Evolutionary conservation across 805 yeast genomes (phyloP).

Genomic region (Metschnikowia continentalis): DNA sequence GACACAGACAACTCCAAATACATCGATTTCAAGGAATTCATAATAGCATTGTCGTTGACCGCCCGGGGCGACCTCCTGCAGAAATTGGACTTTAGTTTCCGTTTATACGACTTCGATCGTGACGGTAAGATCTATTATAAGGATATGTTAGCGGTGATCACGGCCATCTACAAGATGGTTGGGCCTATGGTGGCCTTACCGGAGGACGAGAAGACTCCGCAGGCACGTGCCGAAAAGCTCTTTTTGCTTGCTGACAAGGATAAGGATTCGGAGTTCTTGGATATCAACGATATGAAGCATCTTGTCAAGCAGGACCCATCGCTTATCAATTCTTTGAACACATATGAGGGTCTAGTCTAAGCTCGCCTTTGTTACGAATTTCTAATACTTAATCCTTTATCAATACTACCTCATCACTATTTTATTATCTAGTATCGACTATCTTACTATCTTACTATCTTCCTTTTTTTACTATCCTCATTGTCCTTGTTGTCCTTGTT

Average conservation of each 20-base stretch:
- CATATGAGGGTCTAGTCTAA: conserved; percentile 76
- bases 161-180: conserved; percentile 89
- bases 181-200: conserved; percentile 89
- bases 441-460: too few species aligned
- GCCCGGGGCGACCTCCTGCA: conserved; percentile 83
- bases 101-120: conserved; percentile 75
- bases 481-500: too few species aligned
- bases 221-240: conserved; percentile 75
- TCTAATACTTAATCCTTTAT: background rate
- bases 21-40: conserved; percentile 90
- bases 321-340: conserved; percentile 67
- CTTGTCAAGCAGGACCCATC: conserved; percentile 77
- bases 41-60: conserved; percentile 79
- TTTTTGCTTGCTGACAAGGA: conserved; percentile 72
- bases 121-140: conserved; percentile 72
- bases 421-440: too few species aligned
- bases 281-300: conserved; percentile 79
- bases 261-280: conserved; percentile 56
- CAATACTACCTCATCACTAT: too few species aligned
- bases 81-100: conserved; percentile 85
- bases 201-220: conserved; percentile 91
- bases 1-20: conserved; percentile 77
- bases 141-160: conserved; percentile 76
- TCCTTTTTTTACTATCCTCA: too few species aligned
- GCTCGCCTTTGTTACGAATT: background rate